Base-by-base conservation (phyloP, 768 basidiomycete genomes). In the Termitomyces sp. region DNA sequence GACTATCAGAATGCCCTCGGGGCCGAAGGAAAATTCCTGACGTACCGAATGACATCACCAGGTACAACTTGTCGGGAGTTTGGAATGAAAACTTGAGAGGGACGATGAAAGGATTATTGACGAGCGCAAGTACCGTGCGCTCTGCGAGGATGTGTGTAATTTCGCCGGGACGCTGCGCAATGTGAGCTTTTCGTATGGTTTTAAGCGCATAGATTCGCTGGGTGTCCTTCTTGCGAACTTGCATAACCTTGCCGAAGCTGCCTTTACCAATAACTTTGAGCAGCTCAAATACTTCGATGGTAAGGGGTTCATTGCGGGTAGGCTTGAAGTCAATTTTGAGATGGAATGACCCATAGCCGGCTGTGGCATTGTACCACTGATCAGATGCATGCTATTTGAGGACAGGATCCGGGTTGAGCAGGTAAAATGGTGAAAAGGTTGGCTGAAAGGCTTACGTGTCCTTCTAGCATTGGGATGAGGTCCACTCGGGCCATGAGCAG, bases 61-160 rank as follows among this genome's bases (percentile, higher is more conserved):
- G 76, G 69, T 99, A 99, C 6, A 99, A 77, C 70, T 99, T 99
- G 70, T 98, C 96, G 1, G 91, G 91, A 58, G 88, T 94, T 74
- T 99, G 96, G 82, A 98, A 99, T 5, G 94, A 96, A 73, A 99
- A 98, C 68, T 99, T 98, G 71, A 99, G 85, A 19, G 96, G 97
- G 0, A 98, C 97, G 71, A 99, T 98, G 76, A 99, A 99, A 0
- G 96, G 96, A 66, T 94, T 97, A 75, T 98, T 97, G 58, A 99
- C 97, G 54, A 98, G 80, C 0, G 96, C 96, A 46, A 98, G 80
- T 25, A 99, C 96, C 0, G 96, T 98, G 61, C 97, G 81, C 75
- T 99, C 96, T 4, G 96, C 96, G 39, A 98, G 80, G 59, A 98
- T 98, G 69, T 98, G 97, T 2, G 94, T 98, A 64, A 99, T 98